Conservation (phyloP, 2,329 filamentous ascomycete species). For the Escovopsis sp. region DNA sequence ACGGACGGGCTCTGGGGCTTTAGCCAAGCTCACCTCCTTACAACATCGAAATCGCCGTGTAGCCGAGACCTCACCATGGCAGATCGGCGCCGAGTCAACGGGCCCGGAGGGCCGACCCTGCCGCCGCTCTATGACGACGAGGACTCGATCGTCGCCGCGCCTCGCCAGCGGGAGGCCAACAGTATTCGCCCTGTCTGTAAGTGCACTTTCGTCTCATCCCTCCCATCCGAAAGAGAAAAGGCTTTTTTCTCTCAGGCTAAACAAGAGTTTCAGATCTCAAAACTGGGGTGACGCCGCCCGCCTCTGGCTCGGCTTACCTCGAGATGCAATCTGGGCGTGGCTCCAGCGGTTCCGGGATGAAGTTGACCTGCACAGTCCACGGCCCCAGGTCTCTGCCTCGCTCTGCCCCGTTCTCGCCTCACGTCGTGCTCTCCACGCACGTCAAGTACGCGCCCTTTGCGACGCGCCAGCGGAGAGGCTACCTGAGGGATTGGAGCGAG, state of each 20-base stretch:
- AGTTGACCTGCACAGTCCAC: slow-evolving; percentile 86
- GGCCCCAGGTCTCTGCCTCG: slow-evolving; percentile 82
- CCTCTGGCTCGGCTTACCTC: slow-evolving; percentile 82
- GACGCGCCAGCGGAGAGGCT: slow-evolving; percentile 65
- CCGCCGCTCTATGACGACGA: slow-evolving; percentile 55
- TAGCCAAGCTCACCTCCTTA: no score
- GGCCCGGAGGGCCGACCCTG: slow-evolving; percentile 61
- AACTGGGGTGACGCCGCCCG: slow-evolving; percentile 83
- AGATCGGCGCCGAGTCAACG: slow-evolving; percentile 83
- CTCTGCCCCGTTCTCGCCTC: slow-evolving; percentile 81
- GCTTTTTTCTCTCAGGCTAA: neutral
- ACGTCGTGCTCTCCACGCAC: slow-evolving; percentile 80
- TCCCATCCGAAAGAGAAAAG: no score
- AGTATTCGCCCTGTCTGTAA: slow-evolving; percentile 76
- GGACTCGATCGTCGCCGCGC: slow-evolving; percentile 24
- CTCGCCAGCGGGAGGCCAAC: slow-evolving; percentile 47
- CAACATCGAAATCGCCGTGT: no score
- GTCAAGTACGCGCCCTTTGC: slow-evolving; percentile 97
- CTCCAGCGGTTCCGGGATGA: slow-evolving; percentile 52
- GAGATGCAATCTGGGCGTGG: slow-evolving; percentile 42
- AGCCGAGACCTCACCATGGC: slow-evolving; percentile 35
- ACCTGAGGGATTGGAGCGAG: slow-evolving; percentile 73
- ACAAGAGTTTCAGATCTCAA: slow-evolving; percentile 52
- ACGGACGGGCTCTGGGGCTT: no score
- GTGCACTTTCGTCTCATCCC: slow-evolving; percentile 14